Base-by-base conservation (phyloP, 2,329 filamentous ascomycete species). In the Calonectria pteridis region DNA sequence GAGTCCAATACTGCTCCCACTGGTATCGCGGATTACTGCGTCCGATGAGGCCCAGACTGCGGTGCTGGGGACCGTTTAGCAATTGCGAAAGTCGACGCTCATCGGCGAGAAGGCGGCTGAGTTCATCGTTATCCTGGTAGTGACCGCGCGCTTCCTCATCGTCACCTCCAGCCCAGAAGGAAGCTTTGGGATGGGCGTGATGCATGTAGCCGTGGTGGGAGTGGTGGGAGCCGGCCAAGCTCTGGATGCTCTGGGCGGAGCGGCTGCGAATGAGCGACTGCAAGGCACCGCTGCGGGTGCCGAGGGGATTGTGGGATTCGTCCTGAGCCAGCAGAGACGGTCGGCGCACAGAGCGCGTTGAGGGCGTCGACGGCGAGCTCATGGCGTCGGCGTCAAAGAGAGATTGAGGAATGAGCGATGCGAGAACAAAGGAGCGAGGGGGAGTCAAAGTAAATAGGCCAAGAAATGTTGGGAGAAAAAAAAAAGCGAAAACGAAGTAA, bases 1-100 rank as follows among this genome's bases (percentile, higher is more conserved):
- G 91, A 83, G 94, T 97, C 91, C 94, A 98, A 83, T 98, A 98
- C 74, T 89, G 90, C 82, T 95, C 93, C 93, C 95, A 98, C 75
- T 90, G 90, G 85, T 98, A 98, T 74, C 94, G 88, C 23, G 95
- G 94, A 83, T 97, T 98, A 77, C 91, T 95, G 79, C 94, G 94
- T 51, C 96, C 96, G 83, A 98, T 98, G 79, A 98, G 88, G 69
- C 95, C 91, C 90, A 95, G 94, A 81, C 93, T 95, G 75, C 94
- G 90, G 89, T 95, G 93, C 83, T 94, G 91, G 3, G 93, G 92
- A n/a, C 90, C 90, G 79, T 89, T 88, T 67, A 93, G 89, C 73
- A 93, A 86, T 74, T 88, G 87, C 72, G 86, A 91, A 65, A 93
- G 83, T 28, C 91, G 90, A 37, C 89, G 89, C 83, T 93, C 91